Base-by-base conservation (phyloP, 768 basidiomycete genomes). In the Xerocomellus dryophilus region DNA sequence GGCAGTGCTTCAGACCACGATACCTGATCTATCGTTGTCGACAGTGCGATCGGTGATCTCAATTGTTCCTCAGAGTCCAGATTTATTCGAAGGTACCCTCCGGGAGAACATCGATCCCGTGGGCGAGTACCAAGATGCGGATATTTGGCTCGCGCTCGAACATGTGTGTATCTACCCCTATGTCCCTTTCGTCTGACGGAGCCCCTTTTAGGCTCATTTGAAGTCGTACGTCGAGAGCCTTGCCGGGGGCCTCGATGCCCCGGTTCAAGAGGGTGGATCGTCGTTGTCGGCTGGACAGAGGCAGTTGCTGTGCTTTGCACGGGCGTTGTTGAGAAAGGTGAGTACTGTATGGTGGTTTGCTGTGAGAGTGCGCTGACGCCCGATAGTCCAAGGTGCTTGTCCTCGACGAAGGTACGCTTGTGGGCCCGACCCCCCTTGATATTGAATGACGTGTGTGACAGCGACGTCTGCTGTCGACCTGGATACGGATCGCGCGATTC, bases 41-140 rank as follows among this genome's bases (percentile, higher is more conserved):
- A 53, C 45, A 61, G 89, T 93, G 44, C 83, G 90, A 9, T 86
- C 86, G 5, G 78, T 78, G 32, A 84, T 95, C 53, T 88, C 89
- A 3, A 95, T 95, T 64, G 91, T 94, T 15, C 92, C 92, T 2
- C 92, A 95, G 68, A 84, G 74, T 57, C 81, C 84, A 4, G 85
- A 86, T 64, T 63, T 87, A 21, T 86, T 86, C 57, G 84, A 85
- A 64, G 88, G 88, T 4, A 85, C 85, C 0, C 70, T 93, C 14
- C 81, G 92, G 50, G 85, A 93, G 60, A 97, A 97, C 64, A 87
- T 97, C 51, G 95, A 97, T 68, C 95, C 94, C 9, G 79, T 88
- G 17, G 86, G 87, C 1, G 74, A 78, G 53, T 73, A 90, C 56
- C 74, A 78, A 17, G 95, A 98, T 69, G 79, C 72, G 2, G 87